Evolutionary conservation across 768 basidiomycete genomes (phyloP), one percentile per base, ranked within the genome.

Genomic region (Kwoniella dendrophila): DNA sequence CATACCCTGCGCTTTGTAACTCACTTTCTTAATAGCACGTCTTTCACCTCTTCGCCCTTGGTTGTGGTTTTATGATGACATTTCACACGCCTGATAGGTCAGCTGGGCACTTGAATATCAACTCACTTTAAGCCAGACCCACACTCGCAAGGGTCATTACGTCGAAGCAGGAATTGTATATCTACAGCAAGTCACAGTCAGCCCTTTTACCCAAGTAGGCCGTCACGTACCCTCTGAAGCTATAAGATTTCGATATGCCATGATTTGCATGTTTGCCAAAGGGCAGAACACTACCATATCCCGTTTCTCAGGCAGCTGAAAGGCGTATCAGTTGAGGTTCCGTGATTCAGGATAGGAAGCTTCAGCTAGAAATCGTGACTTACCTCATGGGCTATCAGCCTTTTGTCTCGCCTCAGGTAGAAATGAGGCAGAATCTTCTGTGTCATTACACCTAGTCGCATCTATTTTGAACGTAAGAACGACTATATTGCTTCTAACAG

Each of bases 261-360:
- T 73, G 29, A 86, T 84, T 78, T 96, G 94, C 34, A 80, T 82
- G 0, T 80, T 60, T 0, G 89, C 89, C 50, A 98, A 80, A 16
- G 92, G 94, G 72, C 95, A 99, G 71, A 97, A 95, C 4, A 96
- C 91, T 14, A 97, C 89, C 72, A 92, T 82, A 68, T 99, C 95
- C 0, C 84, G 84, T 81, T 99, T 99, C 63, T 83, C 82, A 0
- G 95, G 95, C 2, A 98, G 83, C 88, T 94, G 69, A 2, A 16
- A 54, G 0, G 16, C 38, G 6, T 24, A 34, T 67, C 38, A 72
- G 52, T 51, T n/a, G 10, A 22, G 22, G 1, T 8, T n/a, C n/a
- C n/a, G n/a, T n/a, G n/a, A n/a, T n/a, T n/a, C n/a, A n/a, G n/a
- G n/a, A n/a, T n/a, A n/a, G n/a, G n/a, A n/a, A n/a, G n/a, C n/a